Base-by-base conservation (phyloP, 352 stramenopile species). In the Globisporangium lucens region DNA sequence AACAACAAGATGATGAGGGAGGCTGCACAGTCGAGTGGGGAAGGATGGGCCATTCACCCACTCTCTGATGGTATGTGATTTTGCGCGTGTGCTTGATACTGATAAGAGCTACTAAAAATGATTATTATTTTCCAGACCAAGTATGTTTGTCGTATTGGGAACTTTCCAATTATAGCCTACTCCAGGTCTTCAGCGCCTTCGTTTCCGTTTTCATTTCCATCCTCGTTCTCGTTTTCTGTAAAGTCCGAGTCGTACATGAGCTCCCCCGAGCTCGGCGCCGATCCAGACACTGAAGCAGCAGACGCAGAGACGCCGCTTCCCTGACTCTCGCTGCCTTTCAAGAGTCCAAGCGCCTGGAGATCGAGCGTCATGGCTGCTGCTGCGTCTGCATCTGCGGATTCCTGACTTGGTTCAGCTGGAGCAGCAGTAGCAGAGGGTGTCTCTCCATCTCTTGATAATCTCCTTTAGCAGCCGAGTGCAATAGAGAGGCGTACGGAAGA, bases 181-280 rank as follows among this genome's bases (percentile, higher is more conserved):
- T 17, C 47, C 22, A 52, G 15, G 33, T 65, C 61, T 22, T 57
- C 41, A 24, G 13, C 49, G 17, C 29, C 20, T 4, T 65, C 49
- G 24, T 24, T 24, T 24, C 24, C 24, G 24, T 24, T 24, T 1
- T 66, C 43, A 8, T 35, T 15, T 9, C 61, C 24, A 24, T 35
- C 10, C 0, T 47, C 63, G 55, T 66, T 56, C 17, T 68, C 55
- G 51, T 61, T 59, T 52, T 75, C 70, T 8, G 62, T 73, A 29
- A 75, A 75, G 58, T 75, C 70, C 49, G 70, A 75, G 33, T 75
- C 49, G 63, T 75, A 71, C 53, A 67, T 36, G n/a, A 52, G 30
- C 30, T 71, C 70, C 4, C 56, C 47, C 0, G 33, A 51, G 0
- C 4, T 47, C 41, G 41, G 41, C 15, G 41, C 13, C 41, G 13